Evolutionary conservation across 805 yeast species (phyloP).

Genomic region (Wickerhamomyces xylosicus): DNA sequence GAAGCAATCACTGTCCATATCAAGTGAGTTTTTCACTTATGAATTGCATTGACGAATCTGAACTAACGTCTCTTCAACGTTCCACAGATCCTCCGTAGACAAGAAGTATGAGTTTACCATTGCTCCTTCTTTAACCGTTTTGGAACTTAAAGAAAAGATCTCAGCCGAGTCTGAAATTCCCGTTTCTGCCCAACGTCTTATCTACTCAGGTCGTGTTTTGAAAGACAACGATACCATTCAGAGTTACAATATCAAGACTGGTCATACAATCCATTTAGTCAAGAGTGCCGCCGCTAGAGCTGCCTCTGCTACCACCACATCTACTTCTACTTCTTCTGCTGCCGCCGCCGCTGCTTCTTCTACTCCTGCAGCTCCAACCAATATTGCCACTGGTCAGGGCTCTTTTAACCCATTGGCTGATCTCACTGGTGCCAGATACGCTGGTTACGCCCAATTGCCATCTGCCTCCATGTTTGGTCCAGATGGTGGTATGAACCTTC

Average conservation of each 20-base stretch:
- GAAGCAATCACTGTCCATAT: conserved; percentile 13
- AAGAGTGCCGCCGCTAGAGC: conserved; percentile 55
- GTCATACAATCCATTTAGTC: conserved; percentile 84
- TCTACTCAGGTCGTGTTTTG: conserved; percentile 88
- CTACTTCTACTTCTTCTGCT: conserved; percentile 14
- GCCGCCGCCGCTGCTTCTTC: conserved; percentile 38
- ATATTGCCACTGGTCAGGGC: conserved; percentile 80
- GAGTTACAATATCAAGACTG: conserved; percentile 71
- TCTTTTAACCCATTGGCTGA: conserved; percentile 87
- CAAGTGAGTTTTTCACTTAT: conserved; percentile 9
- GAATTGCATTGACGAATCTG: background rate
- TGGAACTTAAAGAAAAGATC: conserved; percentile 58
- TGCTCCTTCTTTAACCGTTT: conserved; percentile 43
- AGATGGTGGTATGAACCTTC: conserved; percentile 74
- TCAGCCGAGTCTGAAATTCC: conserved; percentile 56
- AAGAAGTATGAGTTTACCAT: conserved; percentile 63
- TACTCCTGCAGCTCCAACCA: conserved; percentile 46
- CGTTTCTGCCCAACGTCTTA: conserved; percentile 73
- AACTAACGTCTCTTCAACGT: conserved; percentile 1
- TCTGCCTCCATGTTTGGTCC: conserved; percentile 85
- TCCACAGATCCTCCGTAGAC: conserved; percentile 46
- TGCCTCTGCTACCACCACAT: conserved; percentile 16
- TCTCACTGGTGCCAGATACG: conserved; percentile 90
- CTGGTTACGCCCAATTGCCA: conserved; percentile 86
- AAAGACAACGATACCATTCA: conserved; percentile 72